Conservation (phyloP, 116 monocot species). For the Trichopus zeylanicus region DNA sequence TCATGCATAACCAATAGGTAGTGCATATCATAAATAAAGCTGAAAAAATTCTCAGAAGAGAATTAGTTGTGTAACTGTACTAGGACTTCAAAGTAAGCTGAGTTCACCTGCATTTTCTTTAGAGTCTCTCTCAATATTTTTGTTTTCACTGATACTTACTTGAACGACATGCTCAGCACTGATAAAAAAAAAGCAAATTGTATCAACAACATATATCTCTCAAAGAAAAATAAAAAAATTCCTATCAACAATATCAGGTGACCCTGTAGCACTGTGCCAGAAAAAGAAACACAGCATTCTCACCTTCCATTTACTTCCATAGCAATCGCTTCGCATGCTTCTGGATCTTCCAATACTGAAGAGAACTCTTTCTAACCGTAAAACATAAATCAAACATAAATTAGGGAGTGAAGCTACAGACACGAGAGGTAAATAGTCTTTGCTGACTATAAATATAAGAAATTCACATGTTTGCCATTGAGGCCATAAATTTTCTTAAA, state of each 20-base stretch:
- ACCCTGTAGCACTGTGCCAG: too few relatives aligned
- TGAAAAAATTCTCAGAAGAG: background rate
- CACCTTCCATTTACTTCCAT: slow-evolving; percentile 16
- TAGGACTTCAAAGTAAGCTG: background rate
- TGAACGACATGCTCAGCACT: background rate
- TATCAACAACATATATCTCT: too few relatives aligned
- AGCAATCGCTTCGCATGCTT: slow-evolving; percentile 1
- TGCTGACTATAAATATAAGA: background rate
- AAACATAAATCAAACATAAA: background rate
- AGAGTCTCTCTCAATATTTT: background rate
- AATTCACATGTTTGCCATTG: background rate
- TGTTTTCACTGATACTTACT: background rate
- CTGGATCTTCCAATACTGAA: slow-evolving; percentile 13
- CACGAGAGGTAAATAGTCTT: background rate
- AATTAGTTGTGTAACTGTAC: background rate
- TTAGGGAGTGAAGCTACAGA: background rate
- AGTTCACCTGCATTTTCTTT: background rate
- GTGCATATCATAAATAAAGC: background rate
- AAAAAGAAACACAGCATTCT: background rate
- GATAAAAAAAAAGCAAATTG: background rate
- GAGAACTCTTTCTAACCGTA: slow-evolving; percentile 18
- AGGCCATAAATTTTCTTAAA: background rate
- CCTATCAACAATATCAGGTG: background rate
- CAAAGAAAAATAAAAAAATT: too few relatives aligned
- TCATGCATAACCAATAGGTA: too few relatives aligned